A percentile compares a stretch with the other conserved stretches of the same genome.
phyloP scores from a whole-genome alignment of 352 stramenopile species.

The Pythium dissimile region DNA sequence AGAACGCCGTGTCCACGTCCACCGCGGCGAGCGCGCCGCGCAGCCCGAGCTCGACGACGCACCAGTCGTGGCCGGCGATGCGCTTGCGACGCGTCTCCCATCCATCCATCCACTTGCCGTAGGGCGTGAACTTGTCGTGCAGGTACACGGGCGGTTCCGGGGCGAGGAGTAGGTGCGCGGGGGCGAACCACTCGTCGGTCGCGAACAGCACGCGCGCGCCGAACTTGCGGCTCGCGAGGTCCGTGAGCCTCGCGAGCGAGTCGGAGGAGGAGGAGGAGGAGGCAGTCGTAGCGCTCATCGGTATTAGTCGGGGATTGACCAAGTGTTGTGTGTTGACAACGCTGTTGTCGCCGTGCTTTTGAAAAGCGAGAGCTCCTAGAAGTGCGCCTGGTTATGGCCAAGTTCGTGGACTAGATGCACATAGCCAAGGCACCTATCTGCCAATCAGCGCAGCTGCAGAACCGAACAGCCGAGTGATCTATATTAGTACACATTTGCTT shows the following conservation, averaged over 20 bases:
- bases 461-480: no score
- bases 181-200: slow-evolving; percentile 93
- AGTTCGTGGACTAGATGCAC: no score
- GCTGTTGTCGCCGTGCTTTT: no score
- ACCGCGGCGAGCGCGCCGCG: slow-evolving; percentile 52
- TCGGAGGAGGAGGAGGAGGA: not conserved
- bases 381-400: no score
- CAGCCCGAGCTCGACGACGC: slow-evolving; percentile 86
- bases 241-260: slow-evolving; percentile 38
- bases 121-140: slow-evolving; percentile 88
- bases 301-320: no score
- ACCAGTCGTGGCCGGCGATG: slow-evolving; percentile 88
- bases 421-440: no score
- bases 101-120: slow-evolving; percentile 95
- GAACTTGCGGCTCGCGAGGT: slow-evolving; percentile 59
- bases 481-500: no score
- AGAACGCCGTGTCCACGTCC: slow-evolving; percentile 94
- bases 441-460: no score
- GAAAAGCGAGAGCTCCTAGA: no score
- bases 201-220: slow-evolving; percentile 85
- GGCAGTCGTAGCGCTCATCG: no score
- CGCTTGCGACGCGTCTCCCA: slow-evolving; percentile 94
- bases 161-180: slow-evolving; percentile 80
- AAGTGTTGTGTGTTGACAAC: no score
- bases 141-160: slow-evolving; percentile 82